Evolutionary conservation across 2,329 filamentous ascomycete genomes (phyloP).

Genomic region (Talaromyces rugulosus): DNA sequence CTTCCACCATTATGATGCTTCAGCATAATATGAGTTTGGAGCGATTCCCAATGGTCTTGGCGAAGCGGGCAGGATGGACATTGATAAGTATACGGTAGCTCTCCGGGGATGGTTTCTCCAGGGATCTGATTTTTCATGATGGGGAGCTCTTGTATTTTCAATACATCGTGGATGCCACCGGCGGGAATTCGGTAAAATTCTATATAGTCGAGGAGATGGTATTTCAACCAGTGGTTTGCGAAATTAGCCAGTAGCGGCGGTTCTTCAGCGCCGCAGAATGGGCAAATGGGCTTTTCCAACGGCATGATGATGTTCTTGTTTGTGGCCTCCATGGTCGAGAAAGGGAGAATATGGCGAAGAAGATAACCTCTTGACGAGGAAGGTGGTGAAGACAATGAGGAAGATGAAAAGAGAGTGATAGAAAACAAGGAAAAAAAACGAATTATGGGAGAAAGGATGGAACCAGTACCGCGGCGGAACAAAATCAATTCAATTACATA

Average conservation of each 20-base stretch:
- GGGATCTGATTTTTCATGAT: not conserved
- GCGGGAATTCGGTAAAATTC: not conserved
- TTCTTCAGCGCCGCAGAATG: not conserved
- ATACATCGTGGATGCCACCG: constrained; percentile 1
- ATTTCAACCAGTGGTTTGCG: not conserved
- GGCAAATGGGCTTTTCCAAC: not conserved
- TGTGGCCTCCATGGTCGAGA: too few species aligned
- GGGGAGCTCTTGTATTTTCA: not conserved
- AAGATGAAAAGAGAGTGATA: too few species aligned
- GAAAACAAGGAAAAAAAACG: not conserved
- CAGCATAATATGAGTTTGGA: not conserved
- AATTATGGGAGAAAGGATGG: too few species aligned
- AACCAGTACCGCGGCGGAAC: not conserved
- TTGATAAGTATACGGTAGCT: not conserved
- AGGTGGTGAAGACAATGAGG: too few species aligned
- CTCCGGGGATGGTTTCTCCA: not conserved
- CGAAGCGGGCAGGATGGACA: not conserved
- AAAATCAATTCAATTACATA: not conserved
- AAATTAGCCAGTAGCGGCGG: not conserved
- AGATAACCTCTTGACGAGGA: too few species aligned
- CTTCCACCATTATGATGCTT: too few species aligned
- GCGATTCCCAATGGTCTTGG: too few species aligned
- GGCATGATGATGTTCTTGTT: not conserved
- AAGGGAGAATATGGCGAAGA: too few species aligned
- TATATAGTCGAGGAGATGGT: not conserved